Conservation (phyloP, 192 early-diverging fungal species). For the Rhizophagus sp. region DNA sequence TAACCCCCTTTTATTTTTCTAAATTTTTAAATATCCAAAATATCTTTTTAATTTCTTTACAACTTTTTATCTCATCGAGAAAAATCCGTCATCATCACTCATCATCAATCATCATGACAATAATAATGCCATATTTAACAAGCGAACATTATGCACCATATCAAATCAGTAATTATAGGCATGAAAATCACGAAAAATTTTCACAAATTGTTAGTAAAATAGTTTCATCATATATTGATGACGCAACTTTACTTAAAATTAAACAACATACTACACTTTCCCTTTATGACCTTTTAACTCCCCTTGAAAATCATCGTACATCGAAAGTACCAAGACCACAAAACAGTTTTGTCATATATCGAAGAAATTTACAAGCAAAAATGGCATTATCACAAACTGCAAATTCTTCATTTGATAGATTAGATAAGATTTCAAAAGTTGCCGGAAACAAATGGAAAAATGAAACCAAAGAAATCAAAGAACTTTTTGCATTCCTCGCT, state of each 20-base stretch:
- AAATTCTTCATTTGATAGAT: background rate
- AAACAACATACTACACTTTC: background rate
- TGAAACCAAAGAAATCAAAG: background rate
- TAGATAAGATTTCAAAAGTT: conserved; percentile 6
- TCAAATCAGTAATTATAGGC: too few relatives aligned
- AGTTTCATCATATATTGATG: background rate
- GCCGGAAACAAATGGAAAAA: background rate
- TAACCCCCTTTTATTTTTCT: too few relatives aligned
- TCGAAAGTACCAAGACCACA: conserved; percentile 35
- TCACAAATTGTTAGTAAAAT: too few relatives aligned
- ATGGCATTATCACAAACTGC: background rate
- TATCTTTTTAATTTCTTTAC: too few relatives aligned
- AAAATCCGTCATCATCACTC: too few relatives aligned
- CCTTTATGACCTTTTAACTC: background rate
- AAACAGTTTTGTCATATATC: conserved; percentile 39
- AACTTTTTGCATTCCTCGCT: background rate
- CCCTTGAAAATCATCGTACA: background rate
- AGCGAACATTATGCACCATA: too few relatives aligned
- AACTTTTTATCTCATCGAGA: too few relatives aligned
- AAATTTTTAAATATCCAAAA: too few relatives aligned
- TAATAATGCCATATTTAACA: too few relatives aligned
- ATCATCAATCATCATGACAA: too few relatives aligned
- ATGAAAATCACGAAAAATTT: too few relatives aligned
- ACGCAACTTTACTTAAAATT: background rate
- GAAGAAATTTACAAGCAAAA: conserved; percentile 30